Evolutionary conservation across 1,139 yeast species (phyloP).

Genomic region (Protomyces lactucae-debilis): DNA sequence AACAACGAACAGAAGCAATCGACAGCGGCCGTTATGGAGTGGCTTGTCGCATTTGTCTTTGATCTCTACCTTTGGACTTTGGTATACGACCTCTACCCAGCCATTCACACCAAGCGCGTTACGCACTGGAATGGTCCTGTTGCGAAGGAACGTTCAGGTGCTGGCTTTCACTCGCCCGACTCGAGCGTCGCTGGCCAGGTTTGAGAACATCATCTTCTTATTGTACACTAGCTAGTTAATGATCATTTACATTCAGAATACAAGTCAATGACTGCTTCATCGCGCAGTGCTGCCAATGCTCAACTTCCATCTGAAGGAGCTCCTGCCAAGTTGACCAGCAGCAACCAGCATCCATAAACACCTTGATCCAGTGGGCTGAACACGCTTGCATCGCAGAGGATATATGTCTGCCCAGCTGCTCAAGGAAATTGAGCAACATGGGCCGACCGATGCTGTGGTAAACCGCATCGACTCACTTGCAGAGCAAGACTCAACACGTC

Average conservation of each 20-base stretch:
- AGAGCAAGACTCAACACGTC: not conserved
- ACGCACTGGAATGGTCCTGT: not conserved
- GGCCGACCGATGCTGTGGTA: not conserved
- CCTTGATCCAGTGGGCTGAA: no score
- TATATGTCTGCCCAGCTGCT: not conserved
- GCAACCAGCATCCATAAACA: no score
- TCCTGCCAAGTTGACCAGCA: no score
- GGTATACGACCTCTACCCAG: conserved; percentile 66
- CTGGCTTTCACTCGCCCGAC: not conserved
- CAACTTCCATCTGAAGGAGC: no score
- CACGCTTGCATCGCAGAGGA: no score
- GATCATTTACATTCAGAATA: no score
- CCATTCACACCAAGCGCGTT: conserved; percentile 41
- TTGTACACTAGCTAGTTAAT: no score
- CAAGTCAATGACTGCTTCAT: no score
- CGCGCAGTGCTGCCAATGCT: no score
- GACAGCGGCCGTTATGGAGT: conserved; percentile 65
- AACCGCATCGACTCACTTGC: not conserved
- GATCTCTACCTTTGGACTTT: conserved; percentile 64
- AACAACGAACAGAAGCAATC: conserved; percentile 41
- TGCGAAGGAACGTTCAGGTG: not conserved
- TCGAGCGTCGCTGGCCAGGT: not conserved
- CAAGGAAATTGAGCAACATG: not conserved
- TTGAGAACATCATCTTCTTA: not conserved
- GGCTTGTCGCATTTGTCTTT: conserved; percentile 80